A percentile compares a stretch with the other conserved stretches of the same genome.
Conservation (phyloP, 179 eudicot species). For the Vitellaria paradoxa region DNA sequence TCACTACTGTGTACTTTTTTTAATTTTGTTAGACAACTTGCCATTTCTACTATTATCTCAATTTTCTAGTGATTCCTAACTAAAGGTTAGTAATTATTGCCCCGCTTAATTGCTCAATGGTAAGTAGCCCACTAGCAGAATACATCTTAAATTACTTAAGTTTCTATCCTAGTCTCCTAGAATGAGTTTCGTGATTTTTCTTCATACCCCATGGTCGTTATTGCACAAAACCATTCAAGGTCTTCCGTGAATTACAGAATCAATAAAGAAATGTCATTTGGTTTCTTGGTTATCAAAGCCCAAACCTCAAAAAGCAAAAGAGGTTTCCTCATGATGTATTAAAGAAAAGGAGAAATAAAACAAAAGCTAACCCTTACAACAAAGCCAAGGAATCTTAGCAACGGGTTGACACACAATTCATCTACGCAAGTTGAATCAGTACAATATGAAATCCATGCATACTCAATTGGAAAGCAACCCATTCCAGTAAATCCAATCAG, state of each 20-base stretch:
- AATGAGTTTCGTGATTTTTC: neutral
- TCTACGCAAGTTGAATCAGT: neutral
- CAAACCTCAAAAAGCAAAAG: neutral
- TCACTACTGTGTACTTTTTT: neutral
- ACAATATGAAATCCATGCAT: neutral
- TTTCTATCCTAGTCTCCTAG: neutral
- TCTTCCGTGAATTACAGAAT: neutral
- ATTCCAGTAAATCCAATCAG: constrained; percentile 11
- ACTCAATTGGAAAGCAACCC: constrained; percentile 9
- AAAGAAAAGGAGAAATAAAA: neutral
- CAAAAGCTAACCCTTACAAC: neutral
- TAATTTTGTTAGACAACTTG: neutral
- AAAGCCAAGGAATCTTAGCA: neutral
- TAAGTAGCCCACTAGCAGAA: neutral
- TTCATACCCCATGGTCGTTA: neutral
- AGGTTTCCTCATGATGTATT: neutral
- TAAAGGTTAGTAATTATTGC: neutral
- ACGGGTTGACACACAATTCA: neutral
- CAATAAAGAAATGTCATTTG: neutral
- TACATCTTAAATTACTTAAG: neutral
- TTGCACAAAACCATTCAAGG: neutral
- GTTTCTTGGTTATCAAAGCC: neutral
- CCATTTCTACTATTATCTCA: neutral
- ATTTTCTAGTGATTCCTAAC: neutral
- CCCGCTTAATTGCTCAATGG: neutral